These are phyloP conservation scores for Bocquillonia castaneifolia DNA, from an alignment of 441 rosid species.

Conservation along the genomic window DNA sequence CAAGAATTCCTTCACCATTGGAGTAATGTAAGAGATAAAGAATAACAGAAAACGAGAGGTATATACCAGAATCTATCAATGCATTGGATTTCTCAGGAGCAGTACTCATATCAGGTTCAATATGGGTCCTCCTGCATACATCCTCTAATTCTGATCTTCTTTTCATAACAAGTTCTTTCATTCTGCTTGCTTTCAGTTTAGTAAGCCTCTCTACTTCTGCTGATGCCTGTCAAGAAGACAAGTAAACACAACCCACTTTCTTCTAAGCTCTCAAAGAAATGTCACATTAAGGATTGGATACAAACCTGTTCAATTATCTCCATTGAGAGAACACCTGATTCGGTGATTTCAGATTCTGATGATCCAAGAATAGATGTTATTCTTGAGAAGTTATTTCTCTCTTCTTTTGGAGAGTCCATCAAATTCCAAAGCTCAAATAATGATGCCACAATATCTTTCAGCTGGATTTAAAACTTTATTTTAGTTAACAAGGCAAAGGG, in stretches of 20 bases:
- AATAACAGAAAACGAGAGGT: not conserved
- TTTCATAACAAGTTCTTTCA: conserved; percentile 84
- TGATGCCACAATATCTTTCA: conserved; percentile 55
- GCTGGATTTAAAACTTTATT: conserved; percentile 41
- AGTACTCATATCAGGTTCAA: conserved; percentile 53
- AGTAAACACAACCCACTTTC: conserved; percentile 12
- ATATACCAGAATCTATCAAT: conserved; percentile 71
- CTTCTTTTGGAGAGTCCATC: conserved; percentile 85
- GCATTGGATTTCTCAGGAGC: conserved; percentile 53
- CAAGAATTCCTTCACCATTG: not conserved
- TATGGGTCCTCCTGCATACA: conserved; percentile 68
- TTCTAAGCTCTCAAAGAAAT: conserved; percentile 4
- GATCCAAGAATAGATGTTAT: conserved; percentile 47
- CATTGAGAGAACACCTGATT: conserved; percentile 63
- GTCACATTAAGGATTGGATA: not conserved
- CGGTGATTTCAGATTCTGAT: conserved; percentile 59
- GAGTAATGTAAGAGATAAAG: conserved; percentile 3
- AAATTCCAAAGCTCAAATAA: conserved; percentile 83
- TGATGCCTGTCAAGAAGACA: conserved; percentile 46
- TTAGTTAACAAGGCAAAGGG: conserved; percentile 13
- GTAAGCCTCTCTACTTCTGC: conserved; percentile 71
- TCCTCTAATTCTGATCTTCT: conserved; percentile 76
- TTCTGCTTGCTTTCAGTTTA: conserved; percentile 70
- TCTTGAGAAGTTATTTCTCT: conserved; percentile 50
- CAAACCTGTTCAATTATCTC: conserved; percentile 75